Evolutionary conservation across 164 flowering plant species (phyloP).

Genomic region (Vitis riparia): DNA sequence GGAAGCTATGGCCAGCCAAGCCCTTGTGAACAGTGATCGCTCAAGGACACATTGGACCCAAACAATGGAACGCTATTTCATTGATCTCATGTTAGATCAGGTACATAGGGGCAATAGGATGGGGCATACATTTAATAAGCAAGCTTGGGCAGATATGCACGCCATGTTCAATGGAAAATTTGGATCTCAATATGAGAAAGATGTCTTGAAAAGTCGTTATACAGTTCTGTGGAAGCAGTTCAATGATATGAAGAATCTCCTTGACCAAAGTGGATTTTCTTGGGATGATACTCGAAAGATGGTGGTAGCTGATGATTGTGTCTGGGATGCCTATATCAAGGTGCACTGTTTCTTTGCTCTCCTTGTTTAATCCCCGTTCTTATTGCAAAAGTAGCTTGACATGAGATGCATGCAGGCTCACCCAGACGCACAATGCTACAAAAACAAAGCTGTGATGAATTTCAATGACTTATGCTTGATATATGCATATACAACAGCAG

Average conservation of each 20-base stretch:
- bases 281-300: slow-evolving; percentile 17
- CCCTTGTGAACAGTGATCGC: too few relatives aligned
- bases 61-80: background rate
- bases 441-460: slow-evolving; percentile 2
- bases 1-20: too few relatives aligned
- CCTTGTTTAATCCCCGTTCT: background rate
- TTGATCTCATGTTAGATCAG: slow-evolving; percentile 16
- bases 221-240: slow-evolving; percentile 12
- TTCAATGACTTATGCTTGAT: slow-evolving; percentile 18
- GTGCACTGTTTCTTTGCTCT: background rate
- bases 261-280: slow-evolving; percentile 17
- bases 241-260: slow-evolving; percentile 7
- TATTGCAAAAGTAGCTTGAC: background rate
- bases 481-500: background rate
- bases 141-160: slow-evolving; percentile 10
- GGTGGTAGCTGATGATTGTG: slow-evolving; percentile 18
- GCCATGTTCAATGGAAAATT: slow-evolving; percentile 13
- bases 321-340: slow-evolving; percentile 24
- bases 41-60: too few relatives aligned
- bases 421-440: slow-evolving; percentile 8
- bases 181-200: slow-evolving; percentile 7
- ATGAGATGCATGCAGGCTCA: slow-evolving; percentile 13
- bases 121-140: slow-evolving; percentile 5
- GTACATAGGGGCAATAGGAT: slow-evolving; percentile 10
- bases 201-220: background rate